These are phyloP conservation scores for Didymella glomerata DNA, from an alignment of 2,329 filamentous ascomycete species.

Conservation along the genomic window DNA sequence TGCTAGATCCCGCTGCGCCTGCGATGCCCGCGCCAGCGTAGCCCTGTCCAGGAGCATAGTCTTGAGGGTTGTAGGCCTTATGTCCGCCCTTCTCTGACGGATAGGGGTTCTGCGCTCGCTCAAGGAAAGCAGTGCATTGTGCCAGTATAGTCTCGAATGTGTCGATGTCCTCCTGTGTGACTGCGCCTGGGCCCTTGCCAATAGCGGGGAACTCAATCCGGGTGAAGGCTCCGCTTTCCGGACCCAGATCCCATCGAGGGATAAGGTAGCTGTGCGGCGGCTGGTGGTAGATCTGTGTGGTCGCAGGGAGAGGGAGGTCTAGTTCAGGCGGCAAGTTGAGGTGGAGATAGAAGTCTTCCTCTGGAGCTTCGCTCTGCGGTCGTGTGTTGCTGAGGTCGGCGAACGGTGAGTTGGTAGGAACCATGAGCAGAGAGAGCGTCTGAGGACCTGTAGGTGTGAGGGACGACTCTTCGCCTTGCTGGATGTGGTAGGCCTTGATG, in stretches of 20 bases:
- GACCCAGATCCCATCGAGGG: conserved; percentile 91
- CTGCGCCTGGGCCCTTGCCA: conserved; percentile 68
- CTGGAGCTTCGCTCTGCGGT: conserved; percentile 60
- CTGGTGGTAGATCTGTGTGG: conserved; percentile 97
- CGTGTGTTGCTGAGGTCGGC: conserved; percentile 64
- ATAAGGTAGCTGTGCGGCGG: conserved; percentile 92
- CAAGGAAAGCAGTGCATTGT: conserved; percentile 96
- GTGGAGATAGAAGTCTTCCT: conserved; percentile 95
- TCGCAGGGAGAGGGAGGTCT: conserved; percentile 90
- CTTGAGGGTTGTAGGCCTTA: conserved; percentile 77
- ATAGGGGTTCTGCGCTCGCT: conserved; percentile 72
- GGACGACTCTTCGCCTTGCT: conserved; percentile 82
- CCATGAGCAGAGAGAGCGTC: conserved; percentile 93
- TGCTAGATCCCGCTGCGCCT: conserved; percentile 44
- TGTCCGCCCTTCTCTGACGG: conserved; percentile 51
- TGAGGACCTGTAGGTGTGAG: conserved; percentile 88
- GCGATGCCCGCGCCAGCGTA: conserved; percentile 66
- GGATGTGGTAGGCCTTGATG: conserved; percentile 89
- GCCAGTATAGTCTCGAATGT: conserved; percentile 97
- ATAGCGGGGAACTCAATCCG: conserved; percentile 86
- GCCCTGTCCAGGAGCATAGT: conserved; percentile 80
- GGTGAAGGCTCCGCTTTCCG: conserved; percentile 88
- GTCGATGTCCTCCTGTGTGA: conserved; percentile 89
- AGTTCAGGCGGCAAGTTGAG: conserved; percentile 93
- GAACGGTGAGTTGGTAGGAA: conserved; percentile 82